phyloP scores from a whole-genome alignment of 2,329 filamentous ascomycete genomes.

The Geosmithia morbida region DNA sequence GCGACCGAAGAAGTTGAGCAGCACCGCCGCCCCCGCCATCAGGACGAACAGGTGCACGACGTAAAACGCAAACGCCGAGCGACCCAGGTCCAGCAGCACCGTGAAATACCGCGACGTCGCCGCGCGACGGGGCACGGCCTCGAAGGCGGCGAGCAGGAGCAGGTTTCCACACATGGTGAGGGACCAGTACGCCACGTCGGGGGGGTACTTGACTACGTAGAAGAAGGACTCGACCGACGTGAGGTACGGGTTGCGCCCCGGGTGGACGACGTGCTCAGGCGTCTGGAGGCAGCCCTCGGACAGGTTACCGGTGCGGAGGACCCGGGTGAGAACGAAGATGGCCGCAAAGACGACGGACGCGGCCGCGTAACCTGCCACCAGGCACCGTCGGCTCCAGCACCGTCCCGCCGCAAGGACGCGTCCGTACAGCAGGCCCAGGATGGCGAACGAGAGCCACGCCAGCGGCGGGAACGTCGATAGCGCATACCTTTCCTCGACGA shows the following conservation, averaged over 20 bases:
- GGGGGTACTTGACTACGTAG: constrained; percentile 30
- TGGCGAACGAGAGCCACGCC: background rate
- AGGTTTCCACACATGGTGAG: constrained; percentile 23
- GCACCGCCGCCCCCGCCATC: constrained; percentile 9
- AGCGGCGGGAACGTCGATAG: background rate
- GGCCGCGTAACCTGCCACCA: background rate
- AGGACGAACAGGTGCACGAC: constrained; percentile 21
- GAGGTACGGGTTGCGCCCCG: constrained; percentile 23
- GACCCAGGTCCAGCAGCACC: constrained; percentile 26
- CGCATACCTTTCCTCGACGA: background rate
- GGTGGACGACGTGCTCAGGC: constrained; percentile 16
- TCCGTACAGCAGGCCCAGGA: background rate
- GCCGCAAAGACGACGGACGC: background rate
- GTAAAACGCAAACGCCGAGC: constrained; percentile 31
- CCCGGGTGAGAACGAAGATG: background rate
- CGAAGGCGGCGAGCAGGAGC: constrained; percentile 21
- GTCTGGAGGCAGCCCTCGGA: constrained; percentile 26
- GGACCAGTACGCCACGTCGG: constrained; percentile 29
- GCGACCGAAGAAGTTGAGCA: constrained; percentile 18
- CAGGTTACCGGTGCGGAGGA: constrained; percentile 16
- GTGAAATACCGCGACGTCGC: constrained; percentile 11
- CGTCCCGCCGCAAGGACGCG: background rate
- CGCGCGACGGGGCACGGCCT: constrained; percentile 13
- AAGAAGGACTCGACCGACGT: constrained; percentile 25
- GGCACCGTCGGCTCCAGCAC: background rate